A percentile compares a stretch with the other conserved stretches of the same genome.
phyloP scores from a whole-genome alignment of 2,329 filamentous ascomycete genomes.

The Zarea fungicola region DNA sequence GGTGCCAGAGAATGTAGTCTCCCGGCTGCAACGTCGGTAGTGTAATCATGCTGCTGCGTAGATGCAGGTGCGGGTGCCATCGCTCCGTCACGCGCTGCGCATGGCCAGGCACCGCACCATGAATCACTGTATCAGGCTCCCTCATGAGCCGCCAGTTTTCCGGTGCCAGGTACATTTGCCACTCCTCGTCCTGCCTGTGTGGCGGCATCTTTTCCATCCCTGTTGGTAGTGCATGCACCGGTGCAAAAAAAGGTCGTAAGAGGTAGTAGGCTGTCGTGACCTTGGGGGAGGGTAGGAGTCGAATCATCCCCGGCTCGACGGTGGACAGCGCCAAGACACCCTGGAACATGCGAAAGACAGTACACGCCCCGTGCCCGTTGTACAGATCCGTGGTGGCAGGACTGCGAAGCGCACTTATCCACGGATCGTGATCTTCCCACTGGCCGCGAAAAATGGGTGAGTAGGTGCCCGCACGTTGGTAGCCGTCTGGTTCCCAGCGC shows the following conservation, averaged over 20 bases:
- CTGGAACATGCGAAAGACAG: constrained; percentile 56
- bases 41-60: constrained; percentile 49
- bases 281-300: constrained; percentile 66
- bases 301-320: constrained; percentile 62
- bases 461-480: constrained; percentile 50
- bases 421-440: constrained; percentile 53
- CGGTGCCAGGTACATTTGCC: constrained; percentile 47
- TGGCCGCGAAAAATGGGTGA: constrained; percentile 47
- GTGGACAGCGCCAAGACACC: constrained; percentile 50
- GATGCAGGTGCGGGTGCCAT: constrained; percentile 52
- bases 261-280: constrained; percentile 74
- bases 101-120: constrained; percentile 53
- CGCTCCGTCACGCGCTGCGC: constrained; percentile 53
- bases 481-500: constrained; percentile 66
- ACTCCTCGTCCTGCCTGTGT: constrained; percentile 32
- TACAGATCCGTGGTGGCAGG: constrained; percentile 51
- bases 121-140: constrained; percentile 50
- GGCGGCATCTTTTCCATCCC: constrained; percentile 25
- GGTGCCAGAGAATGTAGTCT: constrained; percentile 56
- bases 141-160: constrained; percentile 41
- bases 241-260: constrained; percentile 52
- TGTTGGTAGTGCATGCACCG: constrained; percentile 15
- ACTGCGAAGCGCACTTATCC: constrained; percentile 47
- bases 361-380: constrained; percentile 53
- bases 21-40: constrained; percentile 49